phyloP scores from a whole-genome alignment of 2,329 filamentous ascomycete genomes.

The Calonectria honghensis region DNA sequence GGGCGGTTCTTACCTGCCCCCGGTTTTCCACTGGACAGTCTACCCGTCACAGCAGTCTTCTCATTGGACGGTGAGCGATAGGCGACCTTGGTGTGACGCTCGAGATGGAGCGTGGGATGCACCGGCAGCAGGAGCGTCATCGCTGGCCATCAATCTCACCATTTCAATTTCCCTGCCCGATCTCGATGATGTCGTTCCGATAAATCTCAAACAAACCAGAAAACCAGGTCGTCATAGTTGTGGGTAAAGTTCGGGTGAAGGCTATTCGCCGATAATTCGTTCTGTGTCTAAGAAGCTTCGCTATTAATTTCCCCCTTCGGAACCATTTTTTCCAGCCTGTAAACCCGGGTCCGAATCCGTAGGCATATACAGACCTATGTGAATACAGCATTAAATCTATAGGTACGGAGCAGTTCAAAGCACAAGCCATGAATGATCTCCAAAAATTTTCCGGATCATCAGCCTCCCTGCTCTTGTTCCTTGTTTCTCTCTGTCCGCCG shows the following conservation, averaged over 20 bases:
- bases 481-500: constrained; percentile 1
- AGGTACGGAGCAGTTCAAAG: neutral
- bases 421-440: constrained; percentile 26
- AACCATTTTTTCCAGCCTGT: neutral
- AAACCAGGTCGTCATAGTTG: neutral
- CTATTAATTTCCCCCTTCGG: neutral
- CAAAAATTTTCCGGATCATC: constrained; percentile 25
- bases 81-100: constrained; percentile 35
- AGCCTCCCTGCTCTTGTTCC: constrained; percentile 16
- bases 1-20: constrained; percentile 34
- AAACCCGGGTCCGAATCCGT: neutral
- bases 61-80: constrained; percentile 47
- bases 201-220: neutral
- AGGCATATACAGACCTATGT: neutral
- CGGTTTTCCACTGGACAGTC: constrained; percentile 34
- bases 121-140: neutral
- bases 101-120: neutral
- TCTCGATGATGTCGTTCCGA: neutral
- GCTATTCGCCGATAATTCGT: neutral
- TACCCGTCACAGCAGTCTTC: constrained; percentile 31
- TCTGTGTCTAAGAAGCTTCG: neutral
- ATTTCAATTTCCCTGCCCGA: neutral
- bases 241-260: neutral
- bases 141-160: neutral
- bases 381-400: neutral